Evolutionary conservation across 177 flowering plant species (phyloP), one percentile per base, ranked within the genome.

Genomic region (Vitis hybrid): DNA sequence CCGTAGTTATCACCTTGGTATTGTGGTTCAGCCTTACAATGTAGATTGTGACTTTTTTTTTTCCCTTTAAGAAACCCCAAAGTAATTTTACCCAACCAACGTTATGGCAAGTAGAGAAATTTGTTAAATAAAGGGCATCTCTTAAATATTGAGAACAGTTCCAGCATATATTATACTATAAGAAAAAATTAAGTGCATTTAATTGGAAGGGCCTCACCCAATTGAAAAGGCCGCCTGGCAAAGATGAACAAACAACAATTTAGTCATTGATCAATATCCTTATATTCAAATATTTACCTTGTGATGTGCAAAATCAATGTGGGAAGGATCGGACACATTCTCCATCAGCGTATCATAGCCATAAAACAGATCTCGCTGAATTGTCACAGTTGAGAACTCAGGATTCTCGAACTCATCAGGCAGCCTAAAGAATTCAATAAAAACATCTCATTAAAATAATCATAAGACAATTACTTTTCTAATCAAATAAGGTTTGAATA

Each of bases 341-440:
- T 95, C 99, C 99, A 95, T 93, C 51, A 95, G 91, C 10, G 97
- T 95, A 74, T 95, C 99, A 74, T 90, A 93, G 20, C 97, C 99
- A 74, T 95, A 95, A 76, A 84, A 93, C 65, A 95, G 74, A 86
- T 95, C 96, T 9, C 99, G 85, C 76, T 93, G 99, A 71, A 95
- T 95, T 2, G 91, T 87, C 71, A 95, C 99, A 0, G 93, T 83
- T 14, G 97, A 83, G 72, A 88, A 93, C 72, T 85, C 91, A 15
- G 96, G 97, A 66, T 85, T 91, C 48, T 89, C 84, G 76, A 93
- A 95, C 63, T 95, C 98, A 68, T 81, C 93, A 32, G 97, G 99
- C 84, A 95, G 75, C 94, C 98, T 93, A 73, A 70, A n/a, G 52
- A 64, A 72, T 61, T 60, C 53, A 61, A 61, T 14, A 70, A 63